Base-by-base conservation (phyloP, 805 yeast genomes). In the Metschnikowia santaceciliae region DNA sequence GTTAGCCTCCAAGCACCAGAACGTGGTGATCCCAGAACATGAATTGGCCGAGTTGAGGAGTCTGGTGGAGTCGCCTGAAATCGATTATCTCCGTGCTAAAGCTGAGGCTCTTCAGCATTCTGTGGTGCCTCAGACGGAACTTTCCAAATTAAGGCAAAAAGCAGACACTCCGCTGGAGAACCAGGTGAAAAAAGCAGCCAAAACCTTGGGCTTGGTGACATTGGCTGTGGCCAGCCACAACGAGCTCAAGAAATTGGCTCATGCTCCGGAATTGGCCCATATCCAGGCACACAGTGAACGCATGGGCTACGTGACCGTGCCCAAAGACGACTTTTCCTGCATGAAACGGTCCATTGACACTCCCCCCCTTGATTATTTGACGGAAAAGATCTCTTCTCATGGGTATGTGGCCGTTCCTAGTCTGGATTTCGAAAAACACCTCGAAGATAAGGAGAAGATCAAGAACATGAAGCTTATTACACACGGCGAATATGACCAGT, bases 391-490 rank as follows among this genome's bases (percentile, higher is more conserved):
- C 3, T 52, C 55, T 10, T 47, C 54, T 13, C 51, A 49, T 19
- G 61, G 61, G 5, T 56, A 39, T 32, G 58, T 58, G n/a, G 59
- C 60, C 3, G 55, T 58, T 6, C 59, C 61, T 8, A 52, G 54
- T n/a, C 54, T 41, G 40, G 60, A 58, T 11, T 58, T 58, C 38
- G 52, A 52, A 46, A 34, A 42, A 42, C 68, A 63, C 38, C 53
- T 78, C 19, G 61, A 61, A 34, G 67, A 66, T 30, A 66, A 56
- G 26, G 59, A 58, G 44, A 52, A 65, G 46, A 74, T 77, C 2
- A 57, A 54, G 4, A 54, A 57, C 30, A 54, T 61, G 64, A 55
- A 54, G 47, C 56, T 64, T 20, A 50, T 66, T 1, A 51, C 56
- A 2, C 52, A 54, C 32, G 59, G 53, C 23, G 63, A 59, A 33